These are phyloP conservation scores for Nidularia pulvinata DNA, from an alignment of 768 basidiomycete genomes.

Conservation along the genomic window DNA sequence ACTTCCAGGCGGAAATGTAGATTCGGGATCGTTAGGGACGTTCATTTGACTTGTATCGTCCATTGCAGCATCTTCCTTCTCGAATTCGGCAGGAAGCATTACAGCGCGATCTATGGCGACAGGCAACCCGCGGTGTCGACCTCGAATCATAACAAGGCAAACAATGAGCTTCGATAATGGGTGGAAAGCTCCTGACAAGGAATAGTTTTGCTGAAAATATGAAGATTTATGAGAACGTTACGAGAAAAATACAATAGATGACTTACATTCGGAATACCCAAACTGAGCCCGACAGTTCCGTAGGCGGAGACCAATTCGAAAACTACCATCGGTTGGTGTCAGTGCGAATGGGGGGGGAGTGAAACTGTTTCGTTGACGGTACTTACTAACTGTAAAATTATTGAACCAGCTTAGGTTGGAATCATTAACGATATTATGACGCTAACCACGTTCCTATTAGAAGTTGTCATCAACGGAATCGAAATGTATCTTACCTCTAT, in stretches of 20 bases:
- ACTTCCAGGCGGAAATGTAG: no score
- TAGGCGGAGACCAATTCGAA: slow-evolving; percentile 91
- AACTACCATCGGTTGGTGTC: slow-evolving; percentile 35
- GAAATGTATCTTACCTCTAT: slow-evolving; percentile 64
- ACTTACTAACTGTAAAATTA: slow-evolving; percentile 76
- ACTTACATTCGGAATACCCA: slow-evolving; percentile 82
- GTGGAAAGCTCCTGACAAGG: slow-evolving; percentile 76
- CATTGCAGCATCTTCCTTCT: slow-evolving; percentile 13
- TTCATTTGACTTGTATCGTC: slow-evolving; percentile 7
- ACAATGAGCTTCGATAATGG: slow-evolving; percentile 88
- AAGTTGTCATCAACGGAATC: neutral
- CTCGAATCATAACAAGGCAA: slow-evolving; percentile 90
- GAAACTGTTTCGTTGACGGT: no score
- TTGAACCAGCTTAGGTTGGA: slow-evolving; percentile 66
- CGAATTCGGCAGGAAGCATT: slow-evolving; percentile 71
- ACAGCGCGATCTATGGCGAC: slow-evolving; percentile 90
- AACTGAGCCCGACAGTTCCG: slow-evolving; percentile 86
- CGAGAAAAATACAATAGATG: neutral
- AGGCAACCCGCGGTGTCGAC: slow-evolving; percentile 86
- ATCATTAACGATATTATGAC: no score
- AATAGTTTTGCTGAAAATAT: slow-evolving; percentile 66
- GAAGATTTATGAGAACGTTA: neutral
- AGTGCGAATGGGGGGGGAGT: neutral
- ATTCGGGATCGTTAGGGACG: no score
- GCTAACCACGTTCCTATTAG: no score